Evolutionary conservation across 2,329 filamentous ascomycete genomes (phyloP).

Genomic region (Colletotrichum liaoningense): DNA sequence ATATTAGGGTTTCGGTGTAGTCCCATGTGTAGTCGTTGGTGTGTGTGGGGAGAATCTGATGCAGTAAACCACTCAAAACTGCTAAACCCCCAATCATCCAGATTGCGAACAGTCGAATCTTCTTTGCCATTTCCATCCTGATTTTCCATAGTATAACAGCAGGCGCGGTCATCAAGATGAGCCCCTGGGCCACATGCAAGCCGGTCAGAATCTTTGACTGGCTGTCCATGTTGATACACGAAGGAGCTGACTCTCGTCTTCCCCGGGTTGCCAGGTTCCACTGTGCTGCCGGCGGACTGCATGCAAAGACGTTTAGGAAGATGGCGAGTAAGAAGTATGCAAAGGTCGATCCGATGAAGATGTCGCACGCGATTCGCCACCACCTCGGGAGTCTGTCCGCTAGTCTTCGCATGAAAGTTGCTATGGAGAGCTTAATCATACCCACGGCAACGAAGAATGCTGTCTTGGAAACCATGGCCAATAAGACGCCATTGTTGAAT

Average conservation of each 20-base stretch:
- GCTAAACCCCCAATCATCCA: slow-evolving; percentile 46
- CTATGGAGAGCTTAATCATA: slow-evolving; percentile 51
- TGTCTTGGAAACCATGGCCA: slow-evolving; percentile 36
- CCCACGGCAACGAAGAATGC: slow-evolving; percentile 45
- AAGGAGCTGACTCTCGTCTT: slow-evolving; percentile 32
- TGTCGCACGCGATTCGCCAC: slow-evolving; percentile 45
- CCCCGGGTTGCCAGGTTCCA: slow-evolving; percentile 43
- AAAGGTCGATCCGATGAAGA: slow-evolving; percentile 44
- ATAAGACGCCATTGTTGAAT: slow-evolving; percentile 42
- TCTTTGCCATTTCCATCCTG: slow-evolving; percentile 43
- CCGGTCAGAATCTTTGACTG: slow-evolving; percentile 41
- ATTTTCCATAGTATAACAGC: slow-evolving; percentile 49
- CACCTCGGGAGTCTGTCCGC: slow-evolving; percentile 42
- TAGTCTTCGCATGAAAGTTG: slow-evolving; percentile 49
- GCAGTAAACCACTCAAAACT: slow-evolving; percentile 45
- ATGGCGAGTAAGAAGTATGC: slow-evolving; percentile 44
- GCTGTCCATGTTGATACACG: slow-evolving; percentile 38
- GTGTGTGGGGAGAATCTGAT: slow-evolving; percentile 39
- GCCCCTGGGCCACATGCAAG: slow-evolving; percentile 48
- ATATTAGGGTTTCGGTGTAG: slow-evolving; percentile 43
- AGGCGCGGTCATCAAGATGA: slow-evolving; percentile 46
- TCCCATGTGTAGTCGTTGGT: slow-evolving; percentile 40
- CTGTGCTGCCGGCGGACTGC: slow-evolving; percentile 40
- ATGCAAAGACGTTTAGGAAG: slow-evolving; percentile 45
- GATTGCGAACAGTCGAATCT: slow-evolving; percentile 44